These are phyloP conservation scores for Yamadazyma jaroonii DNA, from an alignment of 1,139 yeast genomes.

Conservation along the genomic window DNA sequence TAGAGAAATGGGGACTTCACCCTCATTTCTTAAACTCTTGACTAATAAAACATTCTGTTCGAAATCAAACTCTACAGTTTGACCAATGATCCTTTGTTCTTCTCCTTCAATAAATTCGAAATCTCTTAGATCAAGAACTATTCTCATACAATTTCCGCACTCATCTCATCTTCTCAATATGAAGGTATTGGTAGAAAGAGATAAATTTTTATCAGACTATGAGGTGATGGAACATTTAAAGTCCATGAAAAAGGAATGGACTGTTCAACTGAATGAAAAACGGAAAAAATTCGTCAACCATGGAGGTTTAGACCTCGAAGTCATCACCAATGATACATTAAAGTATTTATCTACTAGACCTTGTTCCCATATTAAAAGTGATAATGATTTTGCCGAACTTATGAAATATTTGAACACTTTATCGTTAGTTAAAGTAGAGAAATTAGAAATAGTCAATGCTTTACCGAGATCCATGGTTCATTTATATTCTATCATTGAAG, in stretches of 20 bases:
- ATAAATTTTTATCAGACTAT: conserved; percentile 64
- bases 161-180: conserved; percentile 15
- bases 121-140: conserved; percentile 1
- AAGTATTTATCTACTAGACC: conserved; percentile 49
- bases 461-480: conserved; percentile 80
- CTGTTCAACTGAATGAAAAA: conserved; percentile 14
- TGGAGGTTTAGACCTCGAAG: conserved; percentile 54
- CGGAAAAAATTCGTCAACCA: conserved; percentile 27
- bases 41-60: conserved; percentile 1
- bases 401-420: conserved; percentile 51
- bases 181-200: conserved; percentile 50
- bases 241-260: conserved; percentile 50
- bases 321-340: conserved; percentile 61
- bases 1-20: not conserved
- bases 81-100: conserved; percentile 4
- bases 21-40: conserved; percentile 1
- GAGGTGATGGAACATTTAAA: conserved; percentile 65
- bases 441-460: conserved; percentile 76
- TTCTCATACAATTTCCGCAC: conserved; percentile 10
- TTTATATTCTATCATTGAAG: conserved; percentile 79
- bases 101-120: not conserved
- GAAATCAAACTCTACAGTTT: conserved; percentile 5
- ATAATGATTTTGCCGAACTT: conserved; percentile 50
- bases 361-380: conserved; percentile 37
- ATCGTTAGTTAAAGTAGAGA: conserved; percentile 76